phyloP scores from a whole-genome alignment of 495 filamentous ascomycete genomes.

The Lophiotrema nucula region DNA sequence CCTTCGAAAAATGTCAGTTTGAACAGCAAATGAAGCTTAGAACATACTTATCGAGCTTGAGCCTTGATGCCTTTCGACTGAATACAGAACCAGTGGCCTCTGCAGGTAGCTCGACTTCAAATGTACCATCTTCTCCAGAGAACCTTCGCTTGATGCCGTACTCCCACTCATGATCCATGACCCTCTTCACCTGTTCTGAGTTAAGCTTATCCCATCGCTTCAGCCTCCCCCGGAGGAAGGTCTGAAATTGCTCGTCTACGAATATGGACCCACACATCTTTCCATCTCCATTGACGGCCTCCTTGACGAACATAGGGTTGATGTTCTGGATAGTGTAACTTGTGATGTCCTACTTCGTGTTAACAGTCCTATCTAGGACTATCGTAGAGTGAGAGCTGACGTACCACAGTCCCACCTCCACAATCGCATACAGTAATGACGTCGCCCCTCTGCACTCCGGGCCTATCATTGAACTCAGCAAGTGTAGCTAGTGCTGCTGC shows the following conservation, averaged over 20 bases:
- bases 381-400: neutral
- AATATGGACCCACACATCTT: constrained; percentile 23
- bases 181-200: neutral
- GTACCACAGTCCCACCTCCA: constrained; percentile 31
- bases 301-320: constrained; percentile 17
- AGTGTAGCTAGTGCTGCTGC: constrained; percentile 25
- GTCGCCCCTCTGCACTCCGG: constrained; percentile 5
- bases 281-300: constrained; percentile 17
- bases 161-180: constrained; percentile 29
- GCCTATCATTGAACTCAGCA: constrained; percentile 2
- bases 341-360: constrained; percentile 10
- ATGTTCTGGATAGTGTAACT: constrained; percentile 17
- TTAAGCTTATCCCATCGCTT: constrained; percentile 11
- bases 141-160: constrained; percentile 24
- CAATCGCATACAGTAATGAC: constrained; percentile 22
- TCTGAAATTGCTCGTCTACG: constrained; percentile 22
- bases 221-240: neutral
- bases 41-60: neutral
- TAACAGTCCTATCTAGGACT: neutral
- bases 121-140: neutral
- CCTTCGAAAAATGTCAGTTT: neutral
- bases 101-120: neutral
- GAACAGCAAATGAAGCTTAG: neutral
- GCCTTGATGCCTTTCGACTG: neutral
- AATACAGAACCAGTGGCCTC: neutral